Base-by-base conservation (phyloP, 495 filamentous ascomycete species). In the Acidiella bohemica region DNA sequence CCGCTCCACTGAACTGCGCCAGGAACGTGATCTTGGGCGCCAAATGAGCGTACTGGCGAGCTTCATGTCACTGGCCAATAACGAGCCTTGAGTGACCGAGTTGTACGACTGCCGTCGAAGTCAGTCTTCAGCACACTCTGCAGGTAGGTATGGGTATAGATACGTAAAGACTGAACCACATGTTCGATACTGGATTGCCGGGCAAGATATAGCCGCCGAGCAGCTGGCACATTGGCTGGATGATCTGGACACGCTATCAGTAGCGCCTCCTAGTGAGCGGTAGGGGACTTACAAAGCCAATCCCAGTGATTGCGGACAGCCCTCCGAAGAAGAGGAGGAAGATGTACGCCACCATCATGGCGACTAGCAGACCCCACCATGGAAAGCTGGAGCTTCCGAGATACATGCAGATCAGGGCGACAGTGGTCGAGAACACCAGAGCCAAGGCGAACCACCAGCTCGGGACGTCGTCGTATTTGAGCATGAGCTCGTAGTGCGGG, bases 251-350 rank as follows among this genome's bases (percentile, higher is more conserved):
- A 40, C 33, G 41, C 63, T 61, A 1, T 65, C 67, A 9, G 61
- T 66, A 7, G 68, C 39, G 8, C 53, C 66, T n/a, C n/a, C n/a
- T n/a, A n/a, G n/a, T n/a, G n/a, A n/a, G n/a, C n/a, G n/a, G n/a
- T n/a, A n/a, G n/a, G n/a, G n/a, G n/a, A n/a, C n/a, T n/a, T n/a
- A n/a, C n/a, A 16, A 56, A 49, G 12, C 41, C 34, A 40, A 65
- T 61, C 1, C 66, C 67, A 10, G 62, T 66, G 8, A 69, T 41
- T 6, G 52, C 66, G n/a, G n/a, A n/a, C n/a, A n/a, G n/a, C n/a
- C n/a, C 56, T 14, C 63, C 58, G 22, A 58, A 61, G 46, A 62
- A 61, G 25, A 58, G 36, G 18, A 56, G 52, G 36, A 53, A 54
- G 4, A 64, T 28, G 11, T 41, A 45, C 1, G 60, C 55, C n/a